Evolutionary conservation across 2,329 filamentous ascomycete genomes (phyloP).

Genomic region (Pseudogymnoascus sp.): DNA sequence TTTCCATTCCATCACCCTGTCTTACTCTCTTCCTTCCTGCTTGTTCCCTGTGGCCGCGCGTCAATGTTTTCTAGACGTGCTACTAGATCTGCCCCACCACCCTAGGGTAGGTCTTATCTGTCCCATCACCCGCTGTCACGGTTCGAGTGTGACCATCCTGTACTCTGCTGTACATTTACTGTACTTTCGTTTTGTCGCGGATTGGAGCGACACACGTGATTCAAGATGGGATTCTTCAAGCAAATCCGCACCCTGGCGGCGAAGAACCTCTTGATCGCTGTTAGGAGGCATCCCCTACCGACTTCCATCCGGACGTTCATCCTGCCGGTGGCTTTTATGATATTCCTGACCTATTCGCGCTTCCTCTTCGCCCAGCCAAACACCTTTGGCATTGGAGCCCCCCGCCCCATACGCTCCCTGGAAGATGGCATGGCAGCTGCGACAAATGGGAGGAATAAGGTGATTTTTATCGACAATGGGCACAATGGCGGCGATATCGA

Average conservation of each 20-base stretch:
- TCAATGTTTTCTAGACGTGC: not conserved
- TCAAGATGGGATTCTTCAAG: conserved; percentile 41
- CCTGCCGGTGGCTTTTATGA: conserved; percentile 48
- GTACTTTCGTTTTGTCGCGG: not conserved
- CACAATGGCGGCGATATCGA: conserved; percentile 62
- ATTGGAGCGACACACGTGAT: conserved; percentile 1
- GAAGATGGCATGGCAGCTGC: conserved; percentile 52
- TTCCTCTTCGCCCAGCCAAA: conserved; percentile 77
- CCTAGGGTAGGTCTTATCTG: not conserved
- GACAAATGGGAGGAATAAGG: conserved; percentile 51
- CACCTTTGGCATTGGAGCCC: conserved; percentile 60
- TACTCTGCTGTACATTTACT: not conserved
- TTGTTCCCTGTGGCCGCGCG: not conserved
- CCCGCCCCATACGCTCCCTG: conserved; percentile 55
- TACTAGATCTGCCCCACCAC: not conserved
- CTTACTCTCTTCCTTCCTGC: conserved; percentile 25
- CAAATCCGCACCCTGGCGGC: conserved; percentile 50
- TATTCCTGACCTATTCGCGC: conserved; percentile 62
- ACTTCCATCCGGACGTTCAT: conserved; percentile 50
- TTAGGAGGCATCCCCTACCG: conserved; percentile 44
- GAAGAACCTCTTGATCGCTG: conserved; percentile 53
- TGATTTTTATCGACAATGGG: conserved; percentile 74
- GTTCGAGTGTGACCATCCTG: not conserved
- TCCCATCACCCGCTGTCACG: not conserved
- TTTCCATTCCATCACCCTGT: conserved; percentile 17